Base-by-base conservation (phyloP, 176 grass and related monocot genomes). In the Pharus latifolius region DNA sequence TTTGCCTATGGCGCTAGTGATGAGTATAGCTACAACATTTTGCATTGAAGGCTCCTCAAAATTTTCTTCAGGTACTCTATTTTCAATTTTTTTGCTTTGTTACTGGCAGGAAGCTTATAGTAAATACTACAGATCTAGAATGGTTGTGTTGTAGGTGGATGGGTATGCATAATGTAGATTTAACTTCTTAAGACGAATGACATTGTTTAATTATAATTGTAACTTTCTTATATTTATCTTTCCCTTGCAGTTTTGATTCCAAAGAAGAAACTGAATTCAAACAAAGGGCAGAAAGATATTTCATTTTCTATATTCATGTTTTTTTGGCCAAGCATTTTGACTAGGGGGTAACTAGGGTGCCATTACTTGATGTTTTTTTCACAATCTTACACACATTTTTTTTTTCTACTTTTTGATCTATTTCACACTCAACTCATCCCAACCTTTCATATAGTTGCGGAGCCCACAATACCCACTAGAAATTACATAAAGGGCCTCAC, bases 1-100 rank as follows among this genome's bases (percentile, higher is more conserved):
- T 97, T 92, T 82, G 89, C 93, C 57, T 97, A 97, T 75, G 94
- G 94, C 61, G 94, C 87, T 47, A 92, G 89, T 74, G 86, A 92
- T 58, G 94, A 97, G 61, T 97, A 92, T 65, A 97, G 89, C 89
- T 90, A 85, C 17, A 24, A 0, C 68, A 53, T 56, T 1, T 15
- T 77, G 34, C 26, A 25, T 26, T 50, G 5, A 40, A 47, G 37
- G 22, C 74, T 68, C 7, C 15, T 46, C 15, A 62, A 71, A 43
- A n/a, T n/a, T n/a, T n/a, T n/a, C n/a, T n/a, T n/a, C n/a, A 40
- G 3, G 46, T 26, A 28, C 17, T 35, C 15, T 70, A 29, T 23
- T 76, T 67, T 35, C 5, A 66, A 58, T 66, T 45, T 13, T 12
- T 41, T 41, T 9, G 25, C 8, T 38, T 38, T 5, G n/a, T n/a